These are phyloP conservation scores for Colletotrichum sojae DNA, from an alignment of 2,329 filamentous ascomycete genomes.

Conservation along the genomic window DNA sequence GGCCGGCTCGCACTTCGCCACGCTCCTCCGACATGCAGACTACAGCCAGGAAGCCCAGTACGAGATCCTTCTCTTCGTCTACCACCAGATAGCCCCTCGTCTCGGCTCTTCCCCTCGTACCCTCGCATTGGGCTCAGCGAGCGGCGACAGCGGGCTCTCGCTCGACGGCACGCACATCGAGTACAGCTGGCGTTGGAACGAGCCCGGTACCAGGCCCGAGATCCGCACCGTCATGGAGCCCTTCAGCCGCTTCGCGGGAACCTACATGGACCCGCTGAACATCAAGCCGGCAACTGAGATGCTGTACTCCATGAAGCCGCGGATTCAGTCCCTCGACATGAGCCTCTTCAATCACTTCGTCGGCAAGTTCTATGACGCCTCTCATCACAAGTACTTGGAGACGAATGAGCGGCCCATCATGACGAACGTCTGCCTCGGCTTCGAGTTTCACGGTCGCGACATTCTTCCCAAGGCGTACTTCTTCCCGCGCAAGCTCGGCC, in stretches of 20 bases:
- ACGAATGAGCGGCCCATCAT: conserved; percentile 12
- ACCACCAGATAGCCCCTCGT: conserved; percentile 5
- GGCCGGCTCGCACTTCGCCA: conserved; percentile 15
- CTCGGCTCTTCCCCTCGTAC: not conserved
- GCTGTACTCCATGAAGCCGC: conserved; percentile 16
- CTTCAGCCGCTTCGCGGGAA: conserved; percentile 27
- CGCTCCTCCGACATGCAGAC: conserved; percentile 4
- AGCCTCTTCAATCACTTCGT: conserved; percentile 28
- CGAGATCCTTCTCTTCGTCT: not conserved
- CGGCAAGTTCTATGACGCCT: conserved; percentile 14
- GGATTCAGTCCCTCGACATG: conserved; percentile 24
- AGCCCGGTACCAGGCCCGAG: conserved; percentile 5
- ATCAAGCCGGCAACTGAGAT: conserved; percentile 14
- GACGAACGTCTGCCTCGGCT: conserved; percentile 24
- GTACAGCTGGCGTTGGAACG: conserved; percentile 32
- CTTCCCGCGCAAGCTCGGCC: conserved; percentile 21
- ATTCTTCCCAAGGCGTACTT: conserved; percentile 26
- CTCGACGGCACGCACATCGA: conserved; percentile 21
- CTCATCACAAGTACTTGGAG: conserved; percentile 12
- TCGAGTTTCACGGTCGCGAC: conserved; percentile 8
- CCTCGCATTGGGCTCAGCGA: not conserved
- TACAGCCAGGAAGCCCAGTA: conserved; percentile 15
- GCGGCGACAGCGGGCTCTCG: conserved; percentile 18
- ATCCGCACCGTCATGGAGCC: conserved; percentile 22
- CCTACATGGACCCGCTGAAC: conserved; percentile 27